These are phyloP conservation scores for Mortierella antarctica DNA, from an alignment of 192 early-diverging fungal species.

Conservation along the genomic window DNA sequence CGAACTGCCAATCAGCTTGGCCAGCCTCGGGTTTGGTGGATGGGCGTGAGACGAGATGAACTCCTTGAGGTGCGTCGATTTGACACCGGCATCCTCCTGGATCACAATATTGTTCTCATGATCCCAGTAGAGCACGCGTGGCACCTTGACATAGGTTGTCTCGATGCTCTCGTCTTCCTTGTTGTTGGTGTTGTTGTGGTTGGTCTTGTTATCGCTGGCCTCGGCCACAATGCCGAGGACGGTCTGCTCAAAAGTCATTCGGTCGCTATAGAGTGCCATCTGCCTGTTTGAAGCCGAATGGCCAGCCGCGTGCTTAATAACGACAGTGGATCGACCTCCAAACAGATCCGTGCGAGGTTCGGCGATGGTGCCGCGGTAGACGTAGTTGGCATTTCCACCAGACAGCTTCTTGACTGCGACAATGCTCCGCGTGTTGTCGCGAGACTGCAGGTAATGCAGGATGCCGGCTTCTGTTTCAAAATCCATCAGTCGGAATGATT, in stretches of 20 bases:
- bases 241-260: slow-evolving; percentile 49
- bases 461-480: slow-evolving; percentile 32
- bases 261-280: slow-evolving; percentile 22
- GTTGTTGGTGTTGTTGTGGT: slow-evolving; percentile 20
- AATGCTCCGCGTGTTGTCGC: slow-evolving; percentile 25
- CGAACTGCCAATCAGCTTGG: slow-evolving; percentile 35
- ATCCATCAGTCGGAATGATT: slow-evolving; percentile 37
- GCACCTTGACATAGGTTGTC: slow-evolving; percentile 29
- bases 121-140: slow-evolving; percentile 40
- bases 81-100: slow-evolving; percentile 42
- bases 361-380: slow-evolving; percentile 41
- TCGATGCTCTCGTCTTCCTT: slow-evolving; percentile 32
- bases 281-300: slow-evolving; percentile 27
- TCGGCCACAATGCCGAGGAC: slow-evolving; percentile 32
- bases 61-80: slow-evolving; percentile 37
- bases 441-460: slow-evolving; percentile 37
- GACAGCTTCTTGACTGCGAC: slow-evolving; percentile 36
- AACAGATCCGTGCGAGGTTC: slow-evolving; percentile 18
- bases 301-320: slow-evolving; percentile 40
- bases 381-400: slow-evolving; percentile 53
- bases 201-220: slow-evolving; percentile 21
- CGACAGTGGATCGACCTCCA: slow-evolving; percentile 26
- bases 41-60: slow-evolving; percentile 32
- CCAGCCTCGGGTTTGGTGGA: slow-evolving; percentile 34
- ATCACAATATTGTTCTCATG: slow-evolving; percentile 37